Base-by-base conservation (phyloP, 208 protist genomes). In the Porcisia deanei region DNA sequence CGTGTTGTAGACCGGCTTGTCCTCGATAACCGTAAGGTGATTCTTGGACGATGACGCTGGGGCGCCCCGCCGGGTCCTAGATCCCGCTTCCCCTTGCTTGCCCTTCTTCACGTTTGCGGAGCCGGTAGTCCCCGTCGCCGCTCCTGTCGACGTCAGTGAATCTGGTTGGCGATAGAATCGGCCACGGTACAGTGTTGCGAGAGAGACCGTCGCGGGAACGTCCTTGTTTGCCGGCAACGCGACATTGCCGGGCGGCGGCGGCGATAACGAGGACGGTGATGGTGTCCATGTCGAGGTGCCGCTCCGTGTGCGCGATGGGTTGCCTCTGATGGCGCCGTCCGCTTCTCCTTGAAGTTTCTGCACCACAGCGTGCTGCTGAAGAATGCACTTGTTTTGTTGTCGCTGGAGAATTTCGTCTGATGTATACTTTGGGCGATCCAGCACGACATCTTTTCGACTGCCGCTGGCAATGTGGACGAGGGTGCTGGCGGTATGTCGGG, bases 361-460 rank as follows among this genome's bases (percentile, higher is more conserved):
- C 39, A 94, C 68, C 63, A 82, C 75, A 3, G 77, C 82, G 78
- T 94, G 92, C 74, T 96, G 86, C 25, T 73, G 73, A 3, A 90
- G 54, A 39, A 96, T 83, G 18, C 84, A 83, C 12, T 73, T 57
- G 68, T 97, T 95, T 18, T 89, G 82, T 61, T 82, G 67, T 0
- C 64, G 53, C 52, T 75, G 59, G 41, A 49, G 74, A 34, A 61
- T 52, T 49, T 92, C 89, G 75, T 95, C 92, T 16, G 72, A 68
- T 37, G 81, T 59, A 73, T 85, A 91, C 82, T 93, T 93, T 16
- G 76, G 73, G 37, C 71, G 72, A 34, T 75, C 75, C 60, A 88
- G 77, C 30, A 75, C 73, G 43, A 89, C 79, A 41, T 83, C 80
- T 45, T 82, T 73, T 14, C 77, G 83, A n/a, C 45, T 78, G 55